Evolutionary conservation across 345 rosid genomes (phyloP), one percentile per base, ranked within the genome.

Genomic region (Populus pruinosa): DNA sequence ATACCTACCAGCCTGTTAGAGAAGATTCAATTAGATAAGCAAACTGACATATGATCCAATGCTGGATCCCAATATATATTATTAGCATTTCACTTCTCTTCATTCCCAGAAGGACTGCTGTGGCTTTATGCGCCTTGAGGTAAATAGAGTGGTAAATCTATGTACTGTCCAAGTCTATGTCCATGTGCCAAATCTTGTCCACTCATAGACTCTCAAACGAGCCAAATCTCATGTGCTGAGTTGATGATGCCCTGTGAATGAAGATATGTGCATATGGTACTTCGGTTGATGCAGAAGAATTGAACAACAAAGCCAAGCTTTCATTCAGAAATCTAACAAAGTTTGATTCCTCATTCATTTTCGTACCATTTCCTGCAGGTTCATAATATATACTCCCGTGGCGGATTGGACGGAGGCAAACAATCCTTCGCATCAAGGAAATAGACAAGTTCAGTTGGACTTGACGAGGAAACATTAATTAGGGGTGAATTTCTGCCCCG

Each of bases 161-260:
- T 38, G 8, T 38, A 7, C 39, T 38, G 39, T 38, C 36, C 36
- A 33, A 33, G 36, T 33, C 36, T 33, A 33, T 33, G 36, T 33
- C 39, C 8, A 13, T 20, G 0, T 20, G 14, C 1, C 4, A 5
- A 3, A 1, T 47, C 17, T 1, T 47, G 14, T 16, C 87, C 78
- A 70, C 31, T 70, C 76, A 13, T 84, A 76, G 35, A 78, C 79
- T 62, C 53, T 76, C 20, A 84, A 78, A 64, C 33, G 67, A 20
- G 5, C 53, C 78, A 62, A 84, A 64, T 13, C 70, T 78, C 69
- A 82, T 39, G 74, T 70, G 78, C 25, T 66, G 49, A 8, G 70
- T 25, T 43, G 78, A 70, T 20, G 72, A 29, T 6, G 73, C 69
- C 13, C 8, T 11, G 38, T 62, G 76, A 77, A 35, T 21, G 5